Base-by-base conservation (phyloP, 495 filamentous ascomycete genomes). In the Aspergillus ellipticus region DNA sequence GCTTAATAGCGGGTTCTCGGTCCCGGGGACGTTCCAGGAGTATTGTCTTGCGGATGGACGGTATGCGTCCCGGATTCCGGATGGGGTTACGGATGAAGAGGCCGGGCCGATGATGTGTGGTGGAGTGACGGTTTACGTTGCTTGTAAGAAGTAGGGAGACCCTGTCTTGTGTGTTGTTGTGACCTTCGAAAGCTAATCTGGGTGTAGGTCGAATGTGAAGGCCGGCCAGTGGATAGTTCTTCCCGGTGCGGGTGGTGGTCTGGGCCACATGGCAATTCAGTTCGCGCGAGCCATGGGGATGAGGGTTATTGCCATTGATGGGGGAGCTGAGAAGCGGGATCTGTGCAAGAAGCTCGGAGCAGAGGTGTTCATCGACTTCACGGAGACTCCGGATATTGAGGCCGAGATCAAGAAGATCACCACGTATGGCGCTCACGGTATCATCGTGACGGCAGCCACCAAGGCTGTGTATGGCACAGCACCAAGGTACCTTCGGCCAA, bases 201-300 rank as follows among this genome's bases (percentile, higher is more conserved):
- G 29, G 45, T 6, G 29, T 26, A 48, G 45, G 13, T 21, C 45
- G 22, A 48, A 48, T 17, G 45, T 48, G 20, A 48, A 48, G 24
- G 45, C 45, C 28, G 86, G 85, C 3, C 71, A 86, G 42, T 86
- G 78, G 77, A 79, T 87, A 6, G 83, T 85, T 0, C 80, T 74
- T 22, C 67, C 71, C 2, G 71, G 66, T 8, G 66, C 71, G 2
- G 85, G 85, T 37, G 85, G 84, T 42, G 84, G 85, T 15, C 76
- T 88, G 5, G 85, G 85, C 16, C 81, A 85, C 62, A 68, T 86
- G 35, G 83, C 81, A 5, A 75, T 79, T 2, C 85, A 88, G 58
- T 73, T 88, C 19, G 85, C 82, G 71, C 62, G 63, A 22, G 78
- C 76, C 3, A 81, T 82, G 76, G 79, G 79, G 0, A 74, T 81